Conservation (phyloP, 208 protist genomes). For the Tritrichomonas foetus region DNA sequence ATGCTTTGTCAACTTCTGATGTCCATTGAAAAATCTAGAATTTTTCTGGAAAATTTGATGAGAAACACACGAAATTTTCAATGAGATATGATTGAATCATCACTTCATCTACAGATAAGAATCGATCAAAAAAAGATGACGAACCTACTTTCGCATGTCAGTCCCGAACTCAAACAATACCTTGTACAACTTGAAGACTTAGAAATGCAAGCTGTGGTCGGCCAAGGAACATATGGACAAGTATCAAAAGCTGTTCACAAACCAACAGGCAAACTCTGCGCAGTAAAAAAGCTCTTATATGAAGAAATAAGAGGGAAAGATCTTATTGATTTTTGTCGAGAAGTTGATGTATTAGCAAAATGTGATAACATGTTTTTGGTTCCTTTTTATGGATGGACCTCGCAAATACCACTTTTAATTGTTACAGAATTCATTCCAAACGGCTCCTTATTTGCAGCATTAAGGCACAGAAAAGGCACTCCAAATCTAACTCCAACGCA, state of each 20-base stretch:
- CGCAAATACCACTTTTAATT: background rate
- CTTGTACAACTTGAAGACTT: background rate
- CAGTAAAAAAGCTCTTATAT: background rate
- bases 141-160: background rate
- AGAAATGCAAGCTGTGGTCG: background rate
- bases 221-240: background rate
- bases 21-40: no score
- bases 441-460: background rate
- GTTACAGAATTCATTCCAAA: conserved; percentile 1
- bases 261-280: background rate
- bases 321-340: background rate
- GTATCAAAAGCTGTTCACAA: background rate
- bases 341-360: background rate
- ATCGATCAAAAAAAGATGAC: no score
- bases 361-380: background rate
- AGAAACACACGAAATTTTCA: no score
- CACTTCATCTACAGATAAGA: no score
- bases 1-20: no score
- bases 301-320: background rate
- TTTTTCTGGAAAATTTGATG: no score
- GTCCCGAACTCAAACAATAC: background rate
- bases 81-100: no score
- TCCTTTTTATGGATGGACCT: background rate
- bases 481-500: background rate
- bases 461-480: background rate